phyloP scores from a whole-genome alignment of 495 filamentous ascomycete genomes.

The Lichenothelia convexa region DNA sequence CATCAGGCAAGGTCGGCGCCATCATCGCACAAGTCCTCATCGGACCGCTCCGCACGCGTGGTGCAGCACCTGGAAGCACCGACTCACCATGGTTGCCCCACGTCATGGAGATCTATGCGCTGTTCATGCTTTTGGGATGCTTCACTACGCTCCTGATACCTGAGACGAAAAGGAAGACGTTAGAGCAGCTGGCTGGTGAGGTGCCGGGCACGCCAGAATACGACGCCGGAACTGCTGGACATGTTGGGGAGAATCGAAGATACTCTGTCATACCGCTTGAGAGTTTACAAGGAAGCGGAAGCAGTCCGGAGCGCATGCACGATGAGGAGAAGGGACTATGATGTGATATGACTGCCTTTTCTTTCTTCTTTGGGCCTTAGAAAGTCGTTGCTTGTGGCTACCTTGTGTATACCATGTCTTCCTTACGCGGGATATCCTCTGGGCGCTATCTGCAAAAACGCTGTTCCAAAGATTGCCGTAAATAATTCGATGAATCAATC shows the following conservation, averaged over 20 bases:
- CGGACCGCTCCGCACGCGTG: slow-evolving; percentile 23
- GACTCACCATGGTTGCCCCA: slow-evolving; percentile 53
- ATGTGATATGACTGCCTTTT: no score
- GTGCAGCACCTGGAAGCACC: slow-evolving; percentile 13
- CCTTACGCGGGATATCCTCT: no score
- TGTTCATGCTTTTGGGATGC: slow-evolving; percentile 60
- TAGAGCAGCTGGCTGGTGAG: slow-evolving; percentile 14
- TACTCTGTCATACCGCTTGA: no score
- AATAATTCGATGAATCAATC: no score
- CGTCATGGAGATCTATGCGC: slow-evolving; percentile 61
- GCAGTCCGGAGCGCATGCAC: background rate
- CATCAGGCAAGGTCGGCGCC: slow-evolving; percentile 64
- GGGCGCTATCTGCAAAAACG: no score
- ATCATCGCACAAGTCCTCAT: slow-evolving; percentile 37
- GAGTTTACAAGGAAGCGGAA: background rate
- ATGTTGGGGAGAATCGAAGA: background rate
- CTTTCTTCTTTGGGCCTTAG: no score
- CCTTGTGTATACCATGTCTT: no score
- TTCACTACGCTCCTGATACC: slow-evolving; percentile 49
- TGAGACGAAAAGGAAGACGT: slow-evolving; percentile 55
- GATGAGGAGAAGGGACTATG: no score
- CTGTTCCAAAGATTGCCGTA: no score
- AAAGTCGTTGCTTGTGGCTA: no score
- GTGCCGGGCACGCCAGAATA: slow-evolving; percentile 7
- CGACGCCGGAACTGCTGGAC: background rate